A percentile compares a stretch with the other conserved stretches of the same genome.
Conservation (phyloP, 257 asterid genomes). For the Fraxinus americana region DNA sequence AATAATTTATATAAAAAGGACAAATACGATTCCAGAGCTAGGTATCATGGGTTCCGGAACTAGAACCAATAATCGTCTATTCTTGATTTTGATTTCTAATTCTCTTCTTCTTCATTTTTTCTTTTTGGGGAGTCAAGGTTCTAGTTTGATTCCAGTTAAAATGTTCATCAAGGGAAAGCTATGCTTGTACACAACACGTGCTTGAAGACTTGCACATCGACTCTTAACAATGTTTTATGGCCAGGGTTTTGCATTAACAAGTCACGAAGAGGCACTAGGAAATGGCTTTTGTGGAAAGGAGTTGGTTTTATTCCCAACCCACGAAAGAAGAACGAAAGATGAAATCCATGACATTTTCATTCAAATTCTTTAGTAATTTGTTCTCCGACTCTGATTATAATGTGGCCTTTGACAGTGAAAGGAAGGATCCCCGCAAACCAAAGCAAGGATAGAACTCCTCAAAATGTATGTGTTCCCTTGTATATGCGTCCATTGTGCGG, state of each 20-base stretch:
- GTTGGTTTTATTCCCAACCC: background rate
- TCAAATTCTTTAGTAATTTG: background rate
- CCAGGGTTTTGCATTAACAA: slow-evolving; percentile 13
- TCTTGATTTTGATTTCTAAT: no score
- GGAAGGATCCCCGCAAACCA: slow-evolving; percentile 6
- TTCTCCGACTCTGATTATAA: background rate
- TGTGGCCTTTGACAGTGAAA: slow-evolving; percentile 19
- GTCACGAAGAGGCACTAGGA: slow-evolving; percentile 1
- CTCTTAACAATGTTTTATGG: background rate
- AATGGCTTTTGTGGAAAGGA: background rate
- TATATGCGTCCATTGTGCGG: slow-evolving; percentile 8
- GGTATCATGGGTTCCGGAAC: no score
- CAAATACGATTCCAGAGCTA: no score
- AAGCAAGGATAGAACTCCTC: slow-evolving; percentile 9
- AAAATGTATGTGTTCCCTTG: slow-evolving; percentile 7
- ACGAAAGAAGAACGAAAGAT: background rate
- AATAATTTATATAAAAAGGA: no score
- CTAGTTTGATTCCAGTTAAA: no score
- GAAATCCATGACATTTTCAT: slow-evolving; percentile 1
- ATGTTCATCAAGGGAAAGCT: background rate
- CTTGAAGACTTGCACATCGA: background rate
- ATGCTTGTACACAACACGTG: background rate
- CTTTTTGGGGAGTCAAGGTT: no score
- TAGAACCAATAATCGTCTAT: no score
- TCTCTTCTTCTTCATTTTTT: no score